These are phyloP conservation scores for Pedinophyceae sp. DNA, from an alignment of 139 green algal genomes.

Conservation along the genomic window DNA sequence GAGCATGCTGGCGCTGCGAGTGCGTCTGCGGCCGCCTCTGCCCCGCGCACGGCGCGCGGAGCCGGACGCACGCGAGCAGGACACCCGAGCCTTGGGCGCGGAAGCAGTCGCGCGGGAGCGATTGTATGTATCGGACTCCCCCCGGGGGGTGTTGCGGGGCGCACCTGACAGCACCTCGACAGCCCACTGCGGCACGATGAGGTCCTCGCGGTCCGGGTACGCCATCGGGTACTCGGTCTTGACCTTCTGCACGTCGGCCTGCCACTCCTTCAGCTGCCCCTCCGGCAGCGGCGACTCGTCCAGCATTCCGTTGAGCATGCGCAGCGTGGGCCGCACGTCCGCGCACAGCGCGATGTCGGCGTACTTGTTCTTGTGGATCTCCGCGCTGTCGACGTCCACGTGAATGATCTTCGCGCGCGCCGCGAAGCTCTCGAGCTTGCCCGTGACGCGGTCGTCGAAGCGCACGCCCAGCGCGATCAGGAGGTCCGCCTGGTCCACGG, in stretches of 20 bases:
- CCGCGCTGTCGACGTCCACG: constrained; percentile 95
- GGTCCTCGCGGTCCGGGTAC: constrained; percentile 63
- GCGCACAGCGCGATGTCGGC: constrained; percentile 69
- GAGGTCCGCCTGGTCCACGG: constrained; percentile 84
- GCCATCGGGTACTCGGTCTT: constrained; percentile 64
- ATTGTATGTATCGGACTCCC: too few relatives aligned
- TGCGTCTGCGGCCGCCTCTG: too few relatives aligned
- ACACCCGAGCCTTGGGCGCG: too few relatives aligned
- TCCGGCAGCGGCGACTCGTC: constrained; percentile 11
- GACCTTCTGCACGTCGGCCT: constrained; percentile 39
- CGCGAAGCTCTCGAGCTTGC: constrained; percentile 93
- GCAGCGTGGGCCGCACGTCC: constrained; percentile 28
- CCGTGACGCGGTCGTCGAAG: constrained; percentile 99
- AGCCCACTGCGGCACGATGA: constrained; percentile 90
- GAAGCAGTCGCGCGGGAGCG: too few relatives aligned
- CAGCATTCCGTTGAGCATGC: constrained; percentile 34
- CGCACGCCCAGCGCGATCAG: constrained; percentile 89
- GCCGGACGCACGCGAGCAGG: too few relatives aligned
- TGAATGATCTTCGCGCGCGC: constrained; percentile 80
- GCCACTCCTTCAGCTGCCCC: constrained; percentile 31
- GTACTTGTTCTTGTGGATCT: constrained; percentile 99
- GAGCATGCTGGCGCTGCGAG: too few relatives aligned
- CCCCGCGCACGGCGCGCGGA: too few relatives aligned
- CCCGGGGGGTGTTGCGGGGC: too few relatives aligned
- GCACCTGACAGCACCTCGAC: constrained; percentile 63